Base-by-base conservation (phyloP, 495 filamentous ascomycete genomes). In the Aspergillus hancockii region DNA sequence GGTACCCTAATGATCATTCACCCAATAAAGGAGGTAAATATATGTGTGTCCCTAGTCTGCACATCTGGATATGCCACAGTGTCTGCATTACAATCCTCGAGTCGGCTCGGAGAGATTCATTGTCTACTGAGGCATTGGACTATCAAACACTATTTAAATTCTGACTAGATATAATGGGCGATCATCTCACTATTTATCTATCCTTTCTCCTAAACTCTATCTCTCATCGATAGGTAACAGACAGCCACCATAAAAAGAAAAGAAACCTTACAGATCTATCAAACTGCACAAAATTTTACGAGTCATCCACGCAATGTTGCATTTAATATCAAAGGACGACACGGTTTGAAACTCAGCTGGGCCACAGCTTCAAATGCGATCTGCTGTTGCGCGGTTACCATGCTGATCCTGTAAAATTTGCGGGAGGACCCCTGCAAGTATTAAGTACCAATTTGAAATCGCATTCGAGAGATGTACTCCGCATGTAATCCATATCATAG, bases 191-290 rank as follows among this genome's bases (percentile, higher is more conserved):
- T 49, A 49, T 21, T 21, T 49, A 49, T 4, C 14, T 22, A 49
- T 49, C 46, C 4, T 19, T 49, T 49, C 46, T 49, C 46, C 46
- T 49, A 49, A 49, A 49, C 46, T 49, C 46, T 49, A 49, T 49
- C 46, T 12, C 12, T n/a, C 21, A 45, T 31, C 7, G 25, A 28
- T 28, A 28, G 25, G 25, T 28, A 28, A 28, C 25, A 28, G 25
- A 28, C 25, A 28, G 25, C 25, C 25, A 53, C 19, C 34, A 49
- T 25, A 54, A 25, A 32, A n/a, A 18, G 22, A 34, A 52, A 52
- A 22, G 3, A 59, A 52, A 41, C n/a, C n/a, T 45, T n/a, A 43
- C 32, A 36, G 1, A 36, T 8, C 32, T 36, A 36, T 14, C 32
- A 36, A 28, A 28, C 25, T 28, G 3, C 7, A 28, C 25, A 28